Evolutionary conservation across 2,329 filamentous ascomycete species (phyloP).

Genomic region (Didymella arachidicola): DNA sequence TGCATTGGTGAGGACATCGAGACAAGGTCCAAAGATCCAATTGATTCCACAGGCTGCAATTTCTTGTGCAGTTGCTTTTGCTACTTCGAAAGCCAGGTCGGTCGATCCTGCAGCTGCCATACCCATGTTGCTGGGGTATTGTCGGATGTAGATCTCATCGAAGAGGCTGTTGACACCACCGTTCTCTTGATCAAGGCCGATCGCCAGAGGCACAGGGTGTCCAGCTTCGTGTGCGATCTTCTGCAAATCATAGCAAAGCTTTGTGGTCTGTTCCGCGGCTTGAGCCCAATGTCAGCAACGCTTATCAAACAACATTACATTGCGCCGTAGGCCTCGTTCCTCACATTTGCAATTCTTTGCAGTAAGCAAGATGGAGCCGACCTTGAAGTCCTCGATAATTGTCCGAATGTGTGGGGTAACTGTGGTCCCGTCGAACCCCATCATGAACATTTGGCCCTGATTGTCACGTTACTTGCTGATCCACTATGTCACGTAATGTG

Average conservation of each 20-base stretch:
- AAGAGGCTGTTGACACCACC: conserved; percentile 96
- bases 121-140: conserved; percentile 97
- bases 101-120: conserved; percentile 89
- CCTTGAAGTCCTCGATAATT: conserved; percentile 82
- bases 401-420: conserved; percentile 83
- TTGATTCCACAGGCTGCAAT: conserved; percentile 94
- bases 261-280: conserved; percentile 92
- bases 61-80: conserved; percentile 91
- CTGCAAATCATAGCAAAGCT: conserved; percentile 88
- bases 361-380: conserved; percentile 85
- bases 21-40: conserved; percentile 89
- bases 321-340: conserved; percentile 32
- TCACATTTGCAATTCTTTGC: conserved; percentile 86
- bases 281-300: conserved; percentile 36
- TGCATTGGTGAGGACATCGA: conserved; percentile 93
- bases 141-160: conserved; percentile 93
- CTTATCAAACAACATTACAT: conserved; percentile 16
- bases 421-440: conserved; percentile 86
- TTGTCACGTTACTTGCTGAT: conserved; percentile 53
- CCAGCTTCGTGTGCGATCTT: conserved; percentile 89
- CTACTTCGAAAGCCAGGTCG: conserved; percentile 86
- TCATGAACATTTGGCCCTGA: conserved; percentile 80
- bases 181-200: conserved; percentile 96
- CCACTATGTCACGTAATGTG: conserved; percentile 25
- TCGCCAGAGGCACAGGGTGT: conserved; percentile 86